Base-by-base conservation (phyloP, 1,284 basidiomycete species). In the Leccinum fallax region DNA sequence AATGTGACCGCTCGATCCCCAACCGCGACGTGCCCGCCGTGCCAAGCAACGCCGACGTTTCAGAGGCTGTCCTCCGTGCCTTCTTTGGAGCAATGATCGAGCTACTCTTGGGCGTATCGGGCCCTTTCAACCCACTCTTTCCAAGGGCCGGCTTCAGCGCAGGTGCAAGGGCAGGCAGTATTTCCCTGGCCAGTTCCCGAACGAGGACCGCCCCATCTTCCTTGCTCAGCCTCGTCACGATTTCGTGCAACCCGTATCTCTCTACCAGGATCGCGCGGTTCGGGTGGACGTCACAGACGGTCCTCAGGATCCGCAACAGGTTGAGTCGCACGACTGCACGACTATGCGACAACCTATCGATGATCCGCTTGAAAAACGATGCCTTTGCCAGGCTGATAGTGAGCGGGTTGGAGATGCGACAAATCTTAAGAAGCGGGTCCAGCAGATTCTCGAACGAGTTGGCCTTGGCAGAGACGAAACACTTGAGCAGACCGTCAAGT, bases 361-460 rank as follows among this genome's bases (percentile, higher is more conserved):
- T 85, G 62, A 98, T 85, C 6, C 93, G 89, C 66, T 87, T 87
- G 82, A 97, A 92, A 78, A 98, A 96, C 32, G 87, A 81, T 2
- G 93, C 83, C 55, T 91, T 91, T 32, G 93, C 87, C 61, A 98
- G 83, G 28, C 87, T 86, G 32, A 92, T 84, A 0, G 93, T 89
- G 34, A 98, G 76, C 2, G 81, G 77, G 1, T 83, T 84, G 0
- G 95, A 97, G 7, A 94, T 76, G 36, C 95, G 91, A 61, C 90
- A 88, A 59, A 98, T 90, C 81, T 97, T 95, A 69, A 94, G 84
- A 78, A 93, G 88, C 11, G 95, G 94, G 65, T 98, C 97, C 6
- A 99, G 84, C 21, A 98, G 81, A 68, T 94, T 95, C 76, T 98
- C 97, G 74, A 98, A 98, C 1, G 94, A 95, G 65, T 93, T 93